Percentiles rank a stretch among this genome's conserved stretches.
Evolutionary conservation across 306 rosid genomes (phyloP).

Genomic region (Morella rubra): DNA sequence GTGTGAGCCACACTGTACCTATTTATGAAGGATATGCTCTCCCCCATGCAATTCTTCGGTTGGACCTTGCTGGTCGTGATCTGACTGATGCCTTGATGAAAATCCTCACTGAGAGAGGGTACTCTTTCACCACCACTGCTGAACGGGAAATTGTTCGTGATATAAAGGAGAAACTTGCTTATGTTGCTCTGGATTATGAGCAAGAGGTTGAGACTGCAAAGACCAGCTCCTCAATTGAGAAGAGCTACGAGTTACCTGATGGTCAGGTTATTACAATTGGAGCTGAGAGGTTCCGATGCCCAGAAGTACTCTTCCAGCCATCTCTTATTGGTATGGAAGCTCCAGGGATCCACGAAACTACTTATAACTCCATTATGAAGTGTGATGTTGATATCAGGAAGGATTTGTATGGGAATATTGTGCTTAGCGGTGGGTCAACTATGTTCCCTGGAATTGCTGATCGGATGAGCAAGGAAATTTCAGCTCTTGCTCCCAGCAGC

Average conservation of each 20-base stretch:
- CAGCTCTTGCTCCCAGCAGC: constrained; percentile 80
- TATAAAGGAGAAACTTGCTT: constrained; percentile 70
- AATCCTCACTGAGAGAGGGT: constrained; percentile 74
- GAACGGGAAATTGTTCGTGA: constrained; percentile 85
- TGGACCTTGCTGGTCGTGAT: constrained; percentile 83
- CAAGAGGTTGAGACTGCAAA: constrained; percentile 70
- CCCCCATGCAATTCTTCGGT: constrained; percentile 70
- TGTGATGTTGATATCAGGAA: constrained; percentile 79
- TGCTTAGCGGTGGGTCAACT: constrained; percentile 74
- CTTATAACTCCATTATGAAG: constrained; percentile 77
- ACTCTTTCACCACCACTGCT: constrained; percentile 67
- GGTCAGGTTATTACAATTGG: constrained; percentile 77
- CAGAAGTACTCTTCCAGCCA: constrained; percentile 79
- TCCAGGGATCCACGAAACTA: constrained; percentile 70
- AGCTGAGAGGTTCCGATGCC: constrained; percentile 77
- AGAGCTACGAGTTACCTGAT: constrained; percentile 71
- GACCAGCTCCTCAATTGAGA: constrained; percentile 65
- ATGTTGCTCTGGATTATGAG: constrained; percentile 70
- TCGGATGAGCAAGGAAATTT: constrained; percentile 78
- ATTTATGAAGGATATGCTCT: constrained; percentile 73
- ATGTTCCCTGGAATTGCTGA: constrained; percentile 81
- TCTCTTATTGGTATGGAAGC: constrained; percentile 77
- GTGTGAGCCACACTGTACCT: constrained; percentile 80
- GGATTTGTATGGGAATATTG: constrained; percentile 71
- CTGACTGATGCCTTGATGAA: constrained; percentile 62